Base-by-base conservation (phyloP, 305 asterid species). In the Solanum hybrid region DNA sequence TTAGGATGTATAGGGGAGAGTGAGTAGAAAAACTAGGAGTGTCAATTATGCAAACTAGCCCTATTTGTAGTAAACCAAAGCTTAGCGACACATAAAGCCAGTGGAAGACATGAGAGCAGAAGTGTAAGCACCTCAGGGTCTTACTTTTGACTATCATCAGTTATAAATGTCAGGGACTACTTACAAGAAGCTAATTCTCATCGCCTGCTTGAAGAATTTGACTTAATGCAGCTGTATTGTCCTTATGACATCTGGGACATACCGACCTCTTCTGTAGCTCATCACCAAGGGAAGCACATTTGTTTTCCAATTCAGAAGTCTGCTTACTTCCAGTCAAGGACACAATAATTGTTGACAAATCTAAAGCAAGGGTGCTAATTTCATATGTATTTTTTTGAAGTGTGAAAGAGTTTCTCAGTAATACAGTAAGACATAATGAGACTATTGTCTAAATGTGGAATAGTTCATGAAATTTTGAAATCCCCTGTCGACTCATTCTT, bases 241-340 rank as follows among this genome's bases (percentile, higher is more conserved):
- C 97, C 90, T 45, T 92, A 89, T 93, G 93, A 89, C 98, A 96
- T 51, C 80, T 89, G 75, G 98, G 98, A 89, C 98, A 95, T 70
- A 91, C 37, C 75, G 90, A 93, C 86, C 93, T 96, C 95, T 91
- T 93, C 90, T 96, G 99, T 93, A 96, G 93, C 93, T 96, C 93
- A 91, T 95, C 96, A 32, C 95, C 94, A 38, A 93, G 92, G 90
- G 95, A 93, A 91, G 98, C 95, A 91, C 90, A 93, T 38, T 61
- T 89, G 45, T 89, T 95, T 92, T 95, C 99, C 93, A 91, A 89
- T 89, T 91, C 95, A 89, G 96, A 89, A 86, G 92, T 93, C 97
- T 91, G 98, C 98, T 92, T 96, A 94, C 89, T 92, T 93, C 93
- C 89, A 81, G 97, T 95, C 93, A 94, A 93, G 95, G 96, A 87